These are phyloP conservation scores for Phylloporus sp. DNA, from an alignment of 768 basidiomycete genomes.

Conservation along the genomic window DNA sequence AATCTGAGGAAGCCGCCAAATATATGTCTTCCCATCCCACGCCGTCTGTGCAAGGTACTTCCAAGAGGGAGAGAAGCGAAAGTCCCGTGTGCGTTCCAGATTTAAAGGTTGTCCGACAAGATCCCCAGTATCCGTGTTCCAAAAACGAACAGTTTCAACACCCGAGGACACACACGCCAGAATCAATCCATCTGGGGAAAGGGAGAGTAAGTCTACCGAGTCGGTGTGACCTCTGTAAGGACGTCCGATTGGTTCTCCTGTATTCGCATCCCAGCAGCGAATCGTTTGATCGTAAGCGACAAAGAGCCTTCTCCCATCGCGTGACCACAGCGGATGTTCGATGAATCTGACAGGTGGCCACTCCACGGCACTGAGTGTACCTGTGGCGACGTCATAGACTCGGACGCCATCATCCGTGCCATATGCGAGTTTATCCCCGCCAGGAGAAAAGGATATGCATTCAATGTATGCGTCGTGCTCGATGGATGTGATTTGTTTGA, in stretches of 20 bases:
- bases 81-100: accelerated
- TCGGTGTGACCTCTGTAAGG: conserved; percentile 14
- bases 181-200: too few relatives aligned
- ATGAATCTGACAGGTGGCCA: neutral
- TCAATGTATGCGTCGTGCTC: neutral
- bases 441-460: conserved; percentile 1
- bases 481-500: too few relatives aligned
- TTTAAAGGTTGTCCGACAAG: neutral
- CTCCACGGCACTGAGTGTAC: neutral
- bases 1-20: too few relatives aligned
- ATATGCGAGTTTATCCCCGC: conserved; percentile 2
- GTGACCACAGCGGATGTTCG: conserved; percentile 3
- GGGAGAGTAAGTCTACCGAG: neutral
- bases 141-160: conserved; percentile 7
- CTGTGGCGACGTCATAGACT: neutral
- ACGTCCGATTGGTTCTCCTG: neutral
- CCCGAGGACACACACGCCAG: too few relatives aligned
- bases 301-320: conserved; percentile 4
- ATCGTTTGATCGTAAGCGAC: neutral
- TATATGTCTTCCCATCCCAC: too few relatives aligned
- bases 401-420: neutral
- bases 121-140: neutral
- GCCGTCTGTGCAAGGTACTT: neutral
- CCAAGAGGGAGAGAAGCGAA: conserved; percentile 1
- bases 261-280: conserved; percentile 1